Conservation (phyloP, 352 stramenopile genomes). For the Sclerospora graminicola region DNA sequence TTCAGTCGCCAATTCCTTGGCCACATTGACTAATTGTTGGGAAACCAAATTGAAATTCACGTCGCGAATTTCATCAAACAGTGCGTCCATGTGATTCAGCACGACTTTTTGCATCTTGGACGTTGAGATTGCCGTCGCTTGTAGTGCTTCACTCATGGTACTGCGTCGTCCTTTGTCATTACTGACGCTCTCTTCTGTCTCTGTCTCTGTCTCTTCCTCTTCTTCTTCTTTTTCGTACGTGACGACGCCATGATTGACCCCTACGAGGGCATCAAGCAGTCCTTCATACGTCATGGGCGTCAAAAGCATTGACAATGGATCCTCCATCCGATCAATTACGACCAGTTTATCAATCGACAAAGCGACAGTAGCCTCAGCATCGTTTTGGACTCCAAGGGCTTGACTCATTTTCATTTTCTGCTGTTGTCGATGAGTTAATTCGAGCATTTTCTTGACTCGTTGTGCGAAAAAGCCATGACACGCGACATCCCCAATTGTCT, state of each 20-base stretch:
- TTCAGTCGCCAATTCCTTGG: slow-evolving; percentile 40
- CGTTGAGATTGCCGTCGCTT: too few species aligned
- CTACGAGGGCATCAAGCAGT: slow-evolving; percentile 57
- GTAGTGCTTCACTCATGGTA: too few species aligned
- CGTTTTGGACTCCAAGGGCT: neutral
- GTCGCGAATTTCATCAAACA: slow-evolving; percentile 65
- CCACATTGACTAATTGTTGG: slow-evolving; percentile 33
- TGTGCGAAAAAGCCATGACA: slow-evolving; percentile 45
- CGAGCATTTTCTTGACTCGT: slow-evolving; percentile 51
- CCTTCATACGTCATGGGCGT: slow-evolving; percentile 82
- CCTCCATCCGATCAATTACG: slow-evolving; percentile 66
- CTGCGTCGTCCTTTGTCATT: neutral
- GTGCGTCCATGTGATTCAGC: slow-evolving; percentile 55
- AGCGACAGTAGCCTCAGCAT: slow-evolving; percentile 2
- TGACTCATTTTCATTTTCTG: slow-evolving; percentile 21
- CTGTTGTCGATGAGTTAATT: slow-evolving; percentile 36
- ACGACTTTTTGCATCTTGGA: slow-evolving; percentile 38
- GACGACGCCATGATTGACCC: slow-evolving; percentile 64
- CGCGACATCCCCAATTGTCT: slow-evolving; percentile 25
- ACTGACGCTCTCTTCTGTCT: neutral
- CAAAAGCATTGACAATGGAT: slow-evolving; percentile 71
- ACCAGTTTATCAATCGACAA: slow-evolving; percentile 42
- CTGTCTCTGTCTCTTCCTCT: slow-evolving; percentile 12
- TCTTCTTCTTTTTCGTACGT: slow-evolving; percentile 37
- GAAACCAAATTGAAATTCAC: slow-evolving; percentile 72